Base-by-base conservation (phyloP, 116 monocot species). In the Zostera marina region DNA sequence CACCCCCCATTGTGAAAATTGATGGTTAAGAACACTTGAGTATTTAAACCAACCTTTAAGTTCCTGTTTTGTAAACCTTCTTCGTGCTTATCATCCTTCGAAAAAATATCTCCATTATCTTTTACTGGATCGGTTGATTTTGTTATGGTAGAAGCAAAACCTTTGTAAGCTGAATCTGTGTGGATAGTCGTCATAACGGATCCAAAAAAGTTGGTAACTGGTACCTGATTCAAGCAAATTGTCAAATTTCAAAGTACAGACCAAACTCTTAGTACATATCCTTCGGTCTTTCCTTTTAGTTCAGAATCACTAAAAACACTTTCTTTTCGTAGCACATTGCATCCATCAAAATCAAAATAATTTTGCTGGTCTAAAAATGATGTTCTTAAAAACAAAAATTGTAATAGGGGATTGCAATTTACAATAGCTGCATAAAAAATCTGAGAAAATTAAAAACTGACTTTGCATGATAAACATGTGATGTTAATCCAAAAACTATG, bases 151-250 rank as follows among this genome's bases (percentile, higher is more conserved):
- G 48, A 58, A 56, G 15, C 64, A 26, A 48, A 41, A 23, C 20
- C 62, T 46, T 61, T 61, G 58, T 88, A 94, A 55, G 76, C 64
- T 2, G 80, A 71, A 25, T 88, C 82, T n/a, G 75, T 75, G 63
- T 88, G 88, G 19, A 85, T 69, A 59, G 85, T 88, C 66, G 82
- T 94, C 94, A 94, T 94, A 54, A 94, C 85, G 56, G 94, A 94
- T 39, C 94, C 94, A 70, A 94, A 94, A 62, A 94, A 94, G 67
- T 85, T 88, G 56, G 94, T 94, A 14, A 94, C 88, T 19, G 94
- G 88, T 21, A 94, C 88, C 94, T 94, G 69, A 60, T 47, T 22
- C 9, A 53, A 20, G 8, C 9, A 52, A 22, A 32, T 54, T 24
- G 54, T 54, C 14, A 54, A 55, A 23, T 11, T 52, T 13, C 13